phyloP scores from a whole-genome alignment of 176 grass and related monocot genomes.

The Microstegium vimineum region DNA sequence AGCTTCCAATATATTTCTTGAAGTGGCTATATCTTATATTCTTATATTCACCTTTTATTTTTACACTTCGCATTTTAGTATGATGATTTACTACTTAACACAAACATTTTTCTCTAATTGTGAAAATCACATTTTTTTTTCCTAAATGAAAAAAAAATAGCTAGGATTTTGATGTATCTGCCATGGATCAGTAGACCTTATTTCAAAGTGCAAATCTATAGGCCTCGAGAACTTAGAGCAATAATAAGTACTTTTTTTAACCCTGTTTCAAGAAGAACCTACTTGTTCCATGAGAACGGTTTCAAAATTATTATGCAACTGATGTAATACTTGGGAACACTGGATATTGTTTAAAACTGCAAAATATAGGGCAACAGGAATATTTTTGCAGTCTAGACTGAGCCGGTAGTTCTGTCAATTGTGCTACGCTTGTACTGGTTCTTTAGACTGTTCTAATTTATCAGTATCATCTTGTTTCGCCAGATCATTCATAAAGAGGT shows the following conservation, averaged over 20 bases:
- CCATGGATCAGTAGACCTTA: neutral
- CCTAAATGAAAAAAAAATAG: neutral
- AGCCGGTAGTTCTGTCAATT: constrained; percentile 1
- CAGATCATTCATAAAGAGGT: constrained; percentile 93
- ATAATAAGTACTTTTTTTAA: neutral
- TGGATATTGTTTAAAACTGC: neutral
- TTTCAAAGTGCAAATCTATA: neutral
- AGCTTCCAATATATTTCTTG: constrained; percentile 9
- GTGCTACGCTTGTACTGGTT: constrained; percentile 1
- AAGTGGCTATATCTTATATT: neutral
- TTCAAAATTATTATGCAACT: neutral
- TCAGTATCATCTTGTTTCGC: constrained; percentile 17
- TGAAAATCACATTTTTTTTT: neutral
- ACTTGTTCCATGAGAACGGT: neutral
- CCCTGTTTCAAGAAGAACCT: neutral
- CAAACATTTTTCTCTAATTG: neutral
- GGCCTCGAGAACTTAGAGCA: neutral
- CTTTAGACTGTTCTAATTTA: constrained; percentile 11
- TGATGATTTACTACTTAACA: neutral
- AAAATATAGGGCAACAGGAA: neutral
- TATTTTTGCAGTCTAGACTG: neutral
- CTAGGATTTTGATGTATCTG: neutral
- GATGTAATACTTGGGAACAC: neutral
- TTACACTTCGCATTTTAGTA: neutral
- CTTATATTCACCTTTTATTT: constrained; percentile 14